Evolutionary conservation across 2,329 filamentous ascomycete genomes (phyloP), one percentile per base, ranked within the genome.

Genomic region (Nemania serpens): DNA sequence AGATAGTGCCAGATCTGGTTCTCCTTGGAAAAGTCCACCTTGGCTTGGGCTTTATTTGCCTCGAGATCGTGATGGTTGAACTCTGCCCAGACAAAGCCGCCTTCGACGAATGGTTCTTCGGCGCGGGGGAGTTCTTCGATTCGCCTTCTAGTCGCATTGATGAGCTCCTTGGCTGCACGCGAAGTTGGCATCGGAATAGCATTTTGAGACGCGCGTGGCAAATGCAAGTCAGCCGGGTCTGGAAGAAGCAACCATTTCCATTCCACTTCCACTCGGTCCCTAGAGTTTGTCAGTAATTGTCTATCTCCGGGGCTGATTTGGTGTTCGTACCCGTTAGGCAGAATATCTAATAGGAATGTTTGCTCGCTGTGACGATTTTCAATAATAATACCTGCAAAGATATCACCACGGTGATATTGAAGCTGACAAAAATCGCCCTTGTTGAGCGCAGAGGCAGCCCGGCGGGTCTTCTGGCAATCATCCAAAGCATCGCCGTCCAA

Each of bases 1-100:
- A 99, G 82, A 74, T 97, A 98, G 77, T 92, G 85, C 91, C 93
- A 98, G 17, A 97, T 75, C 72, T 91, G 88, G 63, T 94, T 85
- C 15, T 88, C 82, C 73, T 90, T 91, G 62, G 77, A 77, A 9
- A 97, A 75, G 70, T 96, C 87, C 59, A 96, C 79, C 75, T 88
- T 90, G 71, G 81, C 82, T 74, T 91, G 87, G 55, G 79, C 80
- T 64, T 80, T 80, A 68, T 89, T 90, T 63, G 71, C 72, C 53
- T 82, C 78, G 43, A 84, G 81, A 68, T 84, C 82, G 50, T 83
- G 77, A 65, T 84, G 78, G 66, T 91, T 84, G 75, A 96, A 97
- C 73, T 97, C 93, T 54, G 88, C 85, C 90, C 90, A 93, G 18
- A 83, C 86, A 74, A 82, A 88, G 52, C 87, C 85, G 47, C 87